Percentiles rank a stretch among this genome's conserved stretches.
These are phyloP conservation scores for Fusarium longipes DNA, from an alignment of 2,329 filamentous ascomycete genomes.

Conservation along the genomic window DNA sequence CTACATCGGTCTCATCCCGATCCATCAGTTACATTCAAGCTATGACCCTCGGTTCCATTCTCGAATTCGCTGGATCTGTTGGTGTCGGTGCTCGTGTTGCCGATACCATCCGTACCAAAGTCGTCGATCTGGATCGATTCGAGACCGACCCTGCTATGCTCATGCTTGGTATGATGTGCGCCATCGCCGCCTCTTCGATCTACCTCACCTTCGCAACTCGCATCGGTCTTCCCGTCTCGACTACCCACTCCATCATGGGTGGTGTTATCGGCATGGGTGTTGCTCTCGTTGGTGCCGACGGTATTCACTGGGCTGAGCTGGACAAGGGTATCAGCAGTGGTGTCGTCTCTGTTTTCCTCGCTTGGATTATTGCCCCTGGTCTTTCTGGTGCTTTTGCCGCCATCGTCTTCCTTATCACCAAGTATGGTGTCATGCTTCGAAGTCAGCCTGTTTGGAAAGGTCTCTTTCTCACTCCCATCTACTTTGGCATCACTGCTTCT, in stretches of 20 bases:
- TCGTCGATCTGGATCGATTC: conserved; percentile 64
- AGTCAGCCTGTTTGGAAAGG: conserved; percentile 65
- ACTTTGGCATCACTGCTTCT: conserved; percentile 66
- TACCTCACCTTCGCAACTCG: conserved; percentile 68
- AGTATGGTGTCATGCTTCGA: conserved; percentile 67
- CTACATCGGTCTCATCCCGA: conserved; percentile 77
- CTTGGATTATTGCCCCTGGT: conserved; percentile 70
- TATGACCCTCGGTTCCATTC: conserved; percentile 67
- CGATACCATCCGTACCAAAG: conserved; percentile 71
- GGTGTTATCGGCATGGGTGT: conserved; percentile 71
- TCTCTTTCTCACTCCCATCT: conserved; percentile 64
- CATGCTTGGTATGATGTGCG: conserved; percentile 70
- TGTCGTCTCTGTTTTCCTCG: conserved; percentile 68
- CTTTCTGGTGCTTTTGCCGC: conserved; percentile 66
- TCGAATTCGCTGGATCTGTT: conserved; percentile 71
- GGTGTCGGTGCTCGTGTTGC: conserved; percentile 70
- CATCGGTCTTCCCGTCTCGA: conserved; percentile 68
- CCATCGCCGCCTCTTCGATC: conserved; percentile 62
- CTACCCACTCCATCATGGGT: conserved; percentile 71
- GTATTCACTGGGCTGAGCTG: conserved; percentile 66
- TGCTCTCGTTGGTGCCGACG: conserved; percentile 61
- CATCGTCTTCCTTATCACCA: conserved; percentile 67
- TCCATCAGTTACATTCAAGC: conserved; percentile 71
- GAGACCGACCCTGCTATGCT: conserved; percentile 61
- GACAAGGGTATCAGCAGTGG: conserved; percentile 52